These are phyloP conservation scores for Russula brevipes DNA, from an alignment of 768 basidiomycete species.

Conservation along the genomic window DNA sequence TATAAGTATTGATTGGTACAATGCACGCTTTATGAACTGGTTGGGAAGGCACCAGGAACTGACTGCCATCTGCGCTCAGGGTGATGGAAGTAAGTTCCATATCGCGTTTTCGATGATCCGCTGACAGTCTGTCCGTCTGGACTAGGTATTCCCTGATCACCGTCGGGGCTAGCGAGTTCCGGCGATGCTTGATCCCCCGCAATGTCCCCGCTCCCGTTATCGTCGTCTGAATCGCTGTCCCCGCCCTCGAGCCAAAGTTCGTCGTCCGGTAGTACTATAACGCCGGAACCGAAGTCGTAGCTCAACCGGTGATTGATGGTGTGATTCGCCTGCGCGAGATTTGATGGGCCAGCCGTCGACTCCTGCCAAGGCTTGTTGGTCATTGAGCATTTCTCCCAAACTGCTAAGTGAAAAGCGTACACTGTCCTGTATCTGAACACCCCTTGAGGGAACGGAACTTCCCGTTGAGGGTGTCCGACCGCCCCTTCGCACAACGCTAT, in stretches of 20 bases:
- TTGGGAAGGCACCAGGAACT: constrained; percentile 56
- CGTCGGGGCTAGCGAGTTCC: constrained; percentile 29
- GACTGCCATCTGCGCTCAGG: constrained; percentile 61
- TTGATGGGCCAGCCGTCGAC: constrained; percentile 34
- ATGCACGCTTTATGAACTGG: background rate
- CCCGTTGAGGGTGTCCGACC: constrained; percentile 13
- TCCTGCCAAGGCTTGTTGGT: constrained; percentile 63
- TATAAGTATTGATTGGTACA: background rate
- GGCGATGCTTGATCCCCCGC: constrained; percentile 36
- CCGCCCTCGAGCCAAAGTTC: constrained; percentile 51
- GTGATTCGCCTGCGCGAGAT: constrained; percentile 26
- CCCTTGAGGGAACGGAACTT: constrained; percentile 2
- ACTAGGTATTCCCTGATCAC: constrained; percentile 24
- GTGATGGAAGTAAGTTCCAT: constrained; percentile 82
- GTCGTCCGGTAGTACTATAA: constrained; percentile 77
- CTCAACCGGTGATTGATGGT: constrained; percentile 58
- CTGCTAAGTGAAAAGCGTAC: constrained; percentile 7
- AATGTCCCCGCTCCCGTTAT: constrained; percentile 35
- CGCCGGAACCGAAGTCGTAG: constrained; percentile 81
- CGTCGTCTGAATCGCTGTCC: constrained; percentile 45
- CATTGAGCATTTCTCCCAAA: constrained; percentile 5
- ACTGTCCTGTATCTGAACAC: constrained; percentile 21
- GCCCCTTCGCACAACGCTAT: constrained; percentile 46
- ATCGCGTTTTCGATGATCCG: constrained; percentile 38
- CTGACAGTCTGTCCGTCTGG: constrained; percentile 23